phyloP scores from a whole-genome alignment of 441 rosid species.

The Biscutella laevigata region DNA sequence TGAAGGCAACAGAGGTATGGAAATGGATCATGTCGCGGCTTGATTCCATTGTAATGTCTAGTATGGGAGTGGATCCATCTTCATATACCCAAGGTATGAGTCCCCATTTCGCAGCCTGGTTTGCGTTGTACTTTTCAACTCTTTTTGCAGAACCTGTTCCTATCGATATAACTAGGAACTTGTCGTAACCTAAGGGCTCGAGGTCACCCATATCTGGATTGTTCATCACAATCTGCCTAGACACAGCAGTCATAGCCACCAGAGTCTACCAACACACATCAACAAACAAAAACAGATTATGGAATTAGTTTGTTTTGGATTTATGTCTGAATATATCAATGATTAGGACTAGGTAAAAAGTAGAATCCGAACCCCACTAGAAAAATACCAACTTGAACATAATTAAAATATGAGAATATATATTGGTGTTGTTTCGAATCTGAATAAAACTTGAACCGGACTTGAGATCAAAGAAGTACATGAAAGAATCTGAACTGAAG shows the following conservation, averaged over 20 bases:
- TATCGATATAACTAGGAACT: conserved; percentile 39
- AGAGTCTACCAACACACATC: too few species aligned
- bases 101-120: conserved; percentile 46
- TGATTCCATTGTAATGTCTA: conserved; percentile 32
- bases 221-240: conserved; percentile 27
- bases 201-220: conserved; percentile 28
- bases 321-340: too few species aligned
- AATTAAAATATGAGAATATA: too few species aligned
- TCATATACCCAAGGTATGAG: conserved; percentile 34
- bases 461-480: too few species aligned
- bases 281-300: too few species aligned
- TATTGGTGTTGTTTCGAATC: too few species aligned
- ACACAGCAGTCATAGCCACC: conserved; percentile 39
- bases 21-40: conserved; percentile 37
- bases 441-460: too few species aligned
- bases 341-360: too few species aligned
- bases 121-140: conserved; percentile 25
- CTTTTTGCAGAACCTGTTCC: conserved; percentile 38
- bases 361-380: too few species aligned
- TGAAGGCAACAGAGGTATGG: conserved; percentile 30
- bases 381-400: too few species aligned
- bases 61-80: conserved; percentile 30
- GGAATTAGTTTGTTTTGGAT: too few species aligned
- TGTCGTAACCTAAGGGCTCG: conserved; percentile 29
- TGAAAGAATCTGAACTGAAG: too few species aligned